Percentiles rank a stretch among this genome's conserved stretches.
Evolutionary conservation across 2,329 filamentous ascomycete species (phyloP).

Genomic region (Aspergillus hortae): DNA sequence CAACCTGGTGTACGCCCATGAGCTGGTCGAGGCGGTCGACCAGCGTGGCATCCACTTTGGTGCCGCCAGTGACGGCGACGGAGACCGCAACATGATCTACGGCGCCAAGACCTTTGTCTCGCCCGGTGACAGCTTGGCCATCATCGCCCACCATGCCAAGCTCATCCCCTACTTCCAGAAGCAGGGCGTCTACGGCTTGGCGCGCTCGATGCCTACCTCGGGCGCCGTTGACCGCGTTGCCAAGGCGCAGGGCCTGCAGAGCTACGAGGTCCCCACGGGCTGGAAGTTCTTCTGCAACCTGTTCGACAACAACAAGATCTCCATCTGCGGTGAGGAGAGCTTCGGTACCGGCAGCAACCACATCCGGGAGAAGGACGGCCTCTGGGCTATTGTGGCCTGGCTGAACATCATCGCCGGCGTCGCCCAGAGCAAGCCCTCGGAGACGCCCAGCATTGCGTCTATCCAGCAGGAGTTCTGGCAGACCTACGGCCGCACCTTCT

Average conservation of each 20-base stretch:
- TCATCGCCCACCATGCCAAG: constrained; percentile 94
- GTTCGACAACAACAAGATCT: constrained; percentile 91
- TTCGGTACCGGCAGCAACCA: constrained; percentile 98
- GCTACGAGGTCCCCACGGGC: constrained; percentile 95
- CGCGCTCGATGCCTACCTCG: constrained; percentile 95
- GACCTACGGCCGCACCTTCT: constrained; percentile 95
- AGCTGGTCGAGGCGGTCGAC: constrained; percentile 89
- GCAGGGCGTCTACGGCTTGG: constrained; percentile 91
- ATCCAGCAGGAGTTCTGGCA: constrained; percentile 98
- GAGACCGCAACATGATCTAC: constrained; percentile 99
- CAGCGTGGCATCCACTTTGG: constrained; percentile 90
- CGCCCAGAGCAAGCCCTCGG: constrained; percentile 72
- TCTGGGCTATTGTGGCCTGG: constrained; percentile 98
- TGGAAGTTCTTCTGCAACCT: constrained; percentile 99
- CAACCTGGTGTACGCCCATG: constrained; percentile 95
- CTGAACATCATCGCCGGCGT: constrained; percentile 97
- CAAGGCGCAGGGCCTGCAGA: constrained; percentile 84
- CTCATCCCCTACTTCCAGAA: constrained; percentile 98
- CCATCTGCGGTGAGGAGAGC: constrained; percentile 97
- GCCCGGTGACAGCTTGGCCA: constrained; percentile 93
- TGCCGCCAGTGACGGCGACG: constrained; percentile 92
- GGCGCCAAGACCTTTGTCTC: constrained; percentile 95
- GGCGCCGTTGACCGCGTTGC: constrained; percentile 94
- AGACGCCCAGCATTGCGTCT: constrained; percentile 86
- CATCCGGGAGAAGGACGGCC: constrained; percentile 97